Evolutionary conservation across 2,329 filamentous ascomycete species (phyloP), one percentile per base, ranked within the genome.

Genomic region (Phialophora expanda): DNA sequence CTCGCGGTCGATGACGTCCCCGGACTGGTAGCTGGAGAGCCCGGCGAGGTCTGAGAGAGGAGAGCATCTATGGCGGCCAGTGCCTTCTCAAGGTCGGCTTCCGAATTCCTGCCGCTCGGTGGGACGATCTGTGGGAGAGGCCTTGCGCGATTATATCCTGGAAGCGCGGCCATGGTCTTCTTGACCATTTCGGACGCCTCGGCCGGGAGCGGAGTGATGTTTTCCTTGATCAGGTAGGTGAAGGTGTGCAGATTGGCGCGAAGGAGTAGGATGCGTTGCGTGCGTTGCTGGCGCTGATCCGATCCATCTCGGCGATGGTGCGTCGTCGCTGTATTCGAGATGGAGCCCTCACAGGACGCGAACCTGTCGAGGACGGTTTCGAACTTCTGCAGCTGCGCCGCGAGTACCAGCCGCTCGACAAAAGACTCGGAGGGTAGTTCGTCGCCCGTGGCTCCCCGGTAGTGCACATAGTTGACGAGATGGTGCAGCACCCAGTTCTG

Each of bases 401-500:
- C 46, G 17, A 64, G 32, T 4, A 60, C 32, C 2, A 58, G 20
- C 5, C 53, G 8, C 50, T 63, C 48, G 51, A 30, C n/a, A 12
- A 56, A 46, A 11, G 58, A 17, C 20, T 61, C n/a, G 53, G 17
- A 30, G 1, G 69, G 73, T 6, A 67, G 17, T 22, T 65, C 22
- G 11, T 69, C 48, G 0, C 28, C 4, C 12, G 57, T 5, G 20
- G 30, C 28, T 5, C 68, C 54, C 38, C 69, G 71, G 38, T 57
- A 51, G 7, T 48, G 56, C 7, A 70, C 57, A 54, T 62, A 54
- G 26, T 44, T 32, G 44, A 70, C 60, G 9, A 74, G 56, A 48
- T 74, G 70, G 32, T 71, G 67, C 41, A 71, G 38, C 2, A 66
- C 62, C 69, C 71, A 71, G 48, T 74, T 74, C 38, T 73, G 68